These are phyloP conservation scores for Haplosporangium sp. DNA, from an alignment of 371 early-diverging fungal genomes.

Conservation along the genomic window DNA sequence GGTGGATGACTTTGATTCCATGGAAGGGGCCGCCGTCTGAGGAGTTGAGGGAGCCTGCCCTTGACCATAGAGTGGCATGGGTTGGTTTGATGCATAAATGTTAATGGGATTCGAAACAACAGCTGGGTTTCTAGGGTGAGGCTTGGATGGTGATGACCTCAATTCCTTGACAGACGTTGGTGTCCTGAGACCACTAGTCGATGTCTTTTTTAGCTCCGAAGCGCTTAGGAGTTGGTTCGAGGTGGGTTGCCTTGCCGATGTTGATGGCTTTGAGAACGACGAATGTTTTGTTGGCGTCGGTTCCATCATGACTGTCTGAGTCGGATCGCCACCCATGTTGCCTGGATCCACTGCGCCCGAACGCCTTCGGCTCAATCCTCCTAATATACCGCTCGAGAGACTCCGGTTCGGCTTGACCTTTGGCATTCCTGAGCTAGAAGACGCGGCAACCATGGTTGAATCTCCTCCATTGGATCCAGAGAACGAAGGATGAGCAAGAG, in stretches of 20 bases:
- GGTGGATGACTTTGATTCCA: conserved; percentile 19
- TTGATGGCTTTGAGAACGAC: conserved; percentile 13
- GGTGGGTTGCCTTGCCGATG: conserved; percentile 4
- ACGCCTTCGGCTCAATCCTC: conserved; percentile 21
- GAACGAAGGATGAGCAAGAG: conserved; percentile 7
- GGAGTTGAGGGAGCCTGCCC: conserved; percentile 15
- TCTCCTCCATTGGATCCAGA: conserved; percentile 5
- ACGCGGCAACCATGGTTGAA: background rate
- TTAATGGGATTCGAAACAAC: conserved; percentile 26
- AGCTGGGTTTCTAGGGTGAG: conserved; percentile 14
- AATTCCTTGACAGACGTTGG: conserved; percentile 46
- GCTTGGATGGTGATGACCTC: conserved; percentile 34
- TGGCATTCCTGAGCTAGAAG: background rate
- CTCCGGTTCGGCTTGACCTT: conserved; percentile 42
- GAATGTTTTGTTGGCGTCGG: conserved; percentile 16
- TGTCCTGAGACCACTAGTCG: conserved; percentile 47
- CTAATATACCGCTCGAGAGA: conserved; percentile 39
- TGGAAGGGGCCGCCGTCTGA: background rate
- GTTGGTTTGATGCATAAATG: conserved; percentile 25
- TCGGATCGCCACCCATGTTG: background rate
- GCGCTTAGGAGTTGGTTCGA: conserved; percentile 2
- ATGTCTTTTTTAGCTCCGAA: conserved; percentile 33
- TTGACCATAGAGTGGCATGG: conserved; percentile 40
- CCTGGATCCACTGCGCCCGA: conserved; percentile 17
- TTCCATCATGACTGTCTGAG: conserved; percentile 6